Base-by-base conservation (phyloP, 1,284 basidiomycete genomes). In the Malassezia sp. region DNA sequence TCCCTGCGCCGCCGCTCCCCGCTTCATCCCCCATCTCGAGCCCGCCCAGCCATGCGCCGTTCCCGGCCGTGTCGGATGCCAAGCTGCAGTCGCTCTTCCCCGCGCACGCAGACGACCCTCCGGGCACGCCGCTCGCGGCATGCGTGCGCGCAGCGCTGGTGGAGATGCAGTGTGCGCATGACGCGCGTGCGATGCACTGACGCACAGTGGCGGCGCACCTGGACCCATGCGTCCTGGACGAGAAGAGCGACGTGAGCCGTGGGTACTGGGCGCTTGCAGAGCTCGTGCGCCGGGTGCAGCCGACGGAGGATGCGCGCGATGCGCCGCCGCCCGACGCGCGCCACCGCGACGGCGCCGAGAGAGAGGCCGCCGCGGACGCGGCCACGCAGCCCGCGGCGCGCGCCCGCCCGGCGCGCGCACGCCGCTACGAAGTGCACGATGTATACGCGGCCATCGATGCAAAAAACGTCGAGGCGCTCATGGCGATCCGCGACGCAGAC, bases 371-470 rank as follows among this genome's bases (percentile, higher is more conserved):
- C n/a, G n/a, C n/a, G n/a, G n/a, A n/a, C n/a, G n/a, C n/a, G n/a
- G n/a, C n/a, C n/a, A n/a, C n/a, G 9, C 29, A 1, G 26, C 33
- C 3, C 50, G 39, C 3, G 38, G 42, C 26, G 27, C 30, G 6
- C 24, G 20, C 10, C 23, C 9, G 3, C 15, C 15, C 8, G 21
- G 21, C 24, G 20, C 22, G 8, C 18, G 17, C 6, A 2, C 31
- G 52, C 17, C 34, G 31, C 6, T 68, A 51, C 37, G 66, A 62
- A 33, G 51, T 59, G 2, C 63, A 69, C 45, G 64, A 69, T 32
- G 42, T 69, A 7, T 57, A 64, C 15, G 58, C 60, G 29, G 66
- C 66, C 10, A 66, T 69, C 39, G 66, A 69, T 29, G 52, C 49
- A n/a, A 53, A 59, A 12, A 64, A 69, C 39, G 37, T 55, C 21